Conservation (phyloP, 805 yeast species). For the Priceomyces fermenticarens region DNA sequence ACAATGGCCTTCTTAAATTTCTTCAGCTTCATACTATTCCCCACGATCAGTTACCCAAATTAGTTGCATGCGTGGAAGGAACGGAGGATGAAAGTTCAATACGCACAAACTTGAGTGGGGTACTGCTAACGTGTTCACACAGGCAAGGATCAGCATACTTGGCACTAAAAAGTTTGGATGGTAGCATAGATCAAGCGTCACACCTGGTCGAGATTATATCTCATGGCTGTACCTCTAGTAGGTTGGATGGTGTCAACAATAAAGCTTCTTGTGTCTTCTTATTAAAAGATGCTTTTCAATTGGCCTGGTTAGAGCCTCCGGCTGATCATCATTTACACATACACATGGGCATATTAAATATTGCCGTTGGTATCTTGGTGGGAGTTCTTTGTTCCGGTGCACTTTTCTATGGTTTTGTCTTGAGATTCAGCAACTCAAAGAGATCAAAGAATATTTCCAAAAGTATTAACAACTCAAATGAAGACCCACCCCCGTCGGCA, state of each 20-base stretch:
- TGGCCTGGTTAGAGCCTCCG: slow-evolving; percentile 54
- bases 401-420: slow-evolving; percentile 18
- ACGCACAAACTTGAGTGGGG: slow-evolving; percentile 38
- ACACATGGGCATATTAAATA: slow-evolving; percentile 64
- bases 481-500: slow-evolving; percentile 9
- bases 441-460: not conserved
- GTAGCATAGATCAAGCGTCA: slow-evolving; percentile 27
- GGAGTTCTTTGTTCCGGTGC: slow-evolving; percentile 47
- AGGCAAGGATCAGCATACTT: slow-evolving; percentile 31
- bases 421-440: slow-evolving; percentile 11
- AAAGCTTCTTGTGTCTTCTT: slow-evolving; percentile 54
- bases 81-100: slow-evolving; percentile 38
- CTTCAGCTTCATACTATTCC: slow-evolving; percentile 70
- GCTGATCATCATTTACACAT: slow-evolving; percentile 48
- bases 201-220: slow-evolving; percentile 58
- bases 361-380: slow-evolving; percentile 62
- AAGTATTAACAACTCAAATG: not conserved
- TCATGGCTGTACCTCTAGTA: slow-evolving; percentile 53
- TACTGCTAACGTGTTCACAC: slow-evolving; percentile 34
- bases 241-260: slow-evolving; percentile 18
- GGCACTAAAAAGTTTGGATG: slow-evolving; percentile 24
- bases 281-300: slow-evolving; percentile 65
- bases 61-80: slow-evolving; percentile 46
- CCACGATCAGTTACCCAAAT: slow-evolving; percentile 43
- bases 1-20: slow-evolving; percentile 48